phyloP scores from a whole-genome alignment of 148 eudicot species.

The Camellia granthamiana region DNA sequence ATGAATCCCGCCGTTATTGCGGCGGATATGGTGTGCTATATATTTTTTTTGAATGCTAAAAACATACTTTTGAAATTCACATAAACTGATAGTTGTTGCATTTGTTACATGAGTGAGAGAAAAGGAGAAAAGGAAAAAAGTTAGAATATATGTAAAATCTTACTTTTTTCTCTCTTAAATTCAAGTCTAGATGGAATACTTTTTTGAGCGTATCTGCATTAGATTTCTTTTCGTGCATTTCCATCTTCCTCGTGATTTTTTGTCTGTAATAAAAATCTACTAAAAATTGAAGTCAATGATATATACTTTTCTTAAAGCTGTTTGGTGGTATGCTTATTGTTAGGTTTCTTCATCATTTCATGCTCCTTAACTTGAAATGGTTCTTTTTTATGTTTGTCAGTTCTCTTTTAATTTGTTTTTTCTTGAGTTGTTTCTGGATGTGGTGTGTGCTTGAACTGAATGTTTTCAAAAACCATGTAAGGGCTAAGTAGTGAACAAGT shows the following conservation, averaged over 20 bases:
- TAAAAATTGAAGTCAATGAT: background rate
- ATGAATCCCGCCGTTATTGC: conserved; percentile 47
- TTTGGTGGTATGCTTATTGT: background rate
- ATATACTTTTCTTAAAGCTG: background rate
- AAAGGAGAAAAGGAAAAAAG: background rate
- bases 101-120: conserved; percentile 2
- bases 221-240: background rate
- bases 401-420: too few relatives aligned
- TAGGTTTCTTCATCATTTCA: background rate
- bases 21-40: conserved; percentile 59
- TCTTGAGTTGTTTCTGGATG: too few relatives aligned
- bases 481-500: too few relatives aligned
- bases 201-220: background rate
- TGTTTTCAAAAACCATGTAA: background rate
- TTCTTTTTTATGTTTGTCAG: background rate
- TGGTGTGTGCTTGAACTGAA: background rate
- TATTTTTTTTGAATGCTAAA: background rate
- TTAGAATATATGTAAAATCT: background rate
- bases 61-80: background rate
- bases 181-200: background rate
- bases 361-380: too few relatives aligned
- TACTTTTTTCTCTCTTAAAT: background rate
- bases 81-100: conserved; percentile 9
- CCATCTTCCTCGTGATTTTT: background rate
- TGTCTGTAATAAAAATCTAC: background rate